These are phyloP conservation scores for Macrotyloma uniflorum DNA, from an alignment of 306 rosid genomes.

Conservation along the genomic window DNA sequence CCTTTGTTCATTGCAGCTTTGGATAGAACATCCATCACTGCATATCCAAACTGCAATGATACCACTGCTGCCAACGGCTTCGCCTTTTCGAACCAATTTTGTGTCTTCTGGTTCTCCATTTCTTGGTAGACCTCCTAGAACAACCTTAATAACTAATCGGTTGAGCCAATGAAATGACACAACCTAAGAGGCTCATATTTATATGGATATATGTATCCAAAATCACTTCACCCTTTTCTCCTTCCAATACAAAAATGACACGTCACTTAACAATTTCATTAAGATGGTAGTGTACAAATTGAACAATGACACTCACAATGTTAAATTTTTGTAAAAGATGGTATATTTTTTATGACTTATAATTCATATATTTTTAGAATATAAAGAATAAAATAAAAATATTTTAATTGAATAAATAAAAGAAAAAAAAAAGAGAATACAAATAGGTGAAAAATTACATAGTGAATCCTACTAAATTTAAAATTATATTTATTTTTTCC, in stretches of 20 bases:
- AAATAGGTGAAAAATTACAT: too few relatives aligned
- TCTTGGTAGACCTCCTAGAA: neutral
- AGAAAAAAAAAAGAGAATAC: too few relatives aligned
- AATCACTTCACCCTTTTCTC: neutral
- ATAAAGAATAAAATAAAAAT: too few relatives aligned
- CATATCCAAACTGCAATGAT: slow-evolving; percentile 76
- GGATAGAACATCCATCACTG: slow-evolving; percentile 79
- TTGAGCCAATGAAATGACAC: slow-evolving; percentile 1
- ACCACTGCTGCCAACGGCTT: slow-evolving; percentile 76
- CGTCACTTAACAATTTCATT: neutral
- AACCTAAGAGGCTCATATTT: slow-evolving; percentile 18
- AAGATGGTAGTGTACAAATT: neutral
- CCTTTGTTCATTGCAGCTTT: slow-evolving; percentile 92
- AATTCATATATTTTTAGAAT: too few relatives aligned
- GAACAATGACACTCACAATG: too few relatives aligned
- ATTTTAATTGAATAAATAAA: too few relatives aligned
- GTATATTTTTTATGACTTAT: too few relatives aligned
- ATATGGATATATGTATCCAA: neutral
- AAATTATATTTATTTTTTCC: too few relatives aligned
- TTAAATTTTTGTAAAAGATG: too few relatives aligned
- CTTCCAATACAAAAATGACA: neutral
- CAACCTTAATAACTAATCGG: neutral
- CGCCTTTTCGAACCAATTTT: slow-evolving; percentile 37
- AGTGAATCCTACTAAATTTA: too few relatives aligned
- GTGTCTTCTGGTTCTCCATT: slow-evolving; percentile 44